Percentiles rank a stretch among this genome's conserved stretches.
These are phyloP conservation scores for Atkinsonella texensis DNA, from an alignment of 2,329 filamentous ascomycete species.

Conservation along the genomic window DNA sequence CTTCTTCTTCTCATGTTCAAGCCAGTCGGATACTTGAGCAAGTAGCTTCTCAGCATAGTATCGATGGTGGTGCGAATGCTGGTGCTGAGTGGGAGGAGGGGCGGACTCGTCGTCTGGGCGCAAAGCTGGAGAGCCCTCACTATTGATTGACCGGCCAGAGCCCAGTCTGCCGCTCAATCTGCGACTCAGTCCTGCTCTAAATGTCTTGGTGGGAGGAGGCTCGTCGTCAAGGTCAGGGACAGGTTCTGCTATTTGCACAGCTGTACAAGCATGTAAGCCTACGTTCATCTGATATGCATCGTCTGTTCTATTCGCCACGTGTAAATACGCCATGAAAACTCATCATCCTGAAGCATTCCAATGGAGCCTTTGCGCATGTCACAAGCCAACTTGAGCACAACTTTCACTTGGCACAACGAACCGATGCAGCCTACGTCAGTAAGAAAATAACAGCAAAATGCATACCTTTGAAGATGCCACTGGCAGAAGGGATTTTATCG, in stretches of 20 bases:
- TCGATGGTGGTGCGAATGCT: slow-evolving; percentile 21
- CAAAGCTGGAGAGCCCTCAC: slow-evolving; percentile 17
- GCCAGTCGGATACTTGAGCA: slow-evolving; percentile 69
- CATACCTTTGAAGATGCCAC: slow-evolving; percentile 31
- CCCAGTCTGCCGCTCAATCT: slow-evolving; percentile 22
- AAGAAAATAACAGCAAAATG: not conserved
- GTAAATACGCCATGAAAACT: not conserved
- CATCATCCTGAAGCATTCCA: not conserved
- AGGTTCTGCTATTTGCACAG: slow-evolving; percentile 48
- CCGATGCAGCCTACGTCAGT: not conserved
- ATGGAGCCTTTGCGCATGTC: not conserved
- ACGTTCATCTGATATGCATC: not conserved
- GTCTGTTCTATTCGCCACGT: not conserved
- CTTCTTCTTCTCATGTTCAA: slow-evolving; percentile 56
- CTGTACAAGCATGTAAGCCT: slow-evolving; percentile 20
- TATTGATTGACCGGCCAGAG: slow-evolving; percentile 36
- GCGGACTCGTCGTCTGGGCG: slow-evolving; percentile 17
- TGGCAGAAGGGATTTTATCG: slow-evolving; percentile 24
- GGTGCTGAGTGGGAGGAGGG: slow-evolving; percentile 12
- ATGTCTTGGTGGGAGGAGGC: slow-evolving; percentile 17
- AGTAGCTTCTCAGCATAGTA: slow-evolving; percentile 47
- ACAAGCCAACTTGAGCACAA: not conserved
- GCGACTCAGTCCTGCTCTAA: slow-evolving; percentile 20
- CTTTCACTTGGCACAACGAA: not conserved
- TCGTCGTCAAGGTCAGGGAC: slow-evolving; percentile 24